Conservation (phyloP, 2,329 filamentous ascomycete genomes). For the Colletotrichum costaricense region DNA sequence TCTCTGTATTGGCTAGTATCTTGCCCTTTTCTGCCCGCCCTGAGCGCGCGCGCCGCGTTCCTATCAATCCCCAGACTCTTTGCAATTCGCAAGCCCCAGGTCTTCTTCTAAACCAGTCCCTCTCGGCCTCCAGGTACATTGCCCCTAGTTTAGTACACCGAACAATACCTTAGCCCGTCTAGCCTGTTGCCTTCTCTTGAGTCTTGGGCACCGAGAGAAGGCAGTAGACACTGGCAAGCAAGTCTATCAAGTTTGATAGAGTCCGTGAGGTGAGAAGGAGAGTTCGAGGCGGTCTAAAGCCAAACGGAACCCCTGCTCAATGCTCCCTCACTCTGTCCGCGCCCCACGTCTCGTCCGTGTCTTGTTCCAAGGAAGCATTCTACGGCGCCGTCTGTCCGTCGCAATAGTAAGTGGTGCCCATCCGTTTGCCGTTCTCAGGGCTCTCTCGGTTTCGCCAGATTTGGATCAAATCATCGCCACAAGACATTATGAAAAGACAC, state of each 20-base stretch:
- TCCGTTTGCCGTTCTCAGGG: slow-evolving; percentile 1
- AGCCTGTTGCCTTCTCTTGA: not conserved
- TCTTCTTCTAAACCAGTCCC: not conserved
- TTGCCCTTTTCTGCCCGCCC: not conserved
- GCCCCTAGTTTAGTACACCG: slow-evolving; percentile 14
- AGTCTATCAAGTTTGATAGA: slow-evolving; percentile 27
- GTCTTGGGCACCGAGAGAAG: not conserved
- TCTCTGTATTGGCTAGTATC: not conserved
- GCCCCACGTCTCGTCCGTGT: slow-evolving; percentile 13
- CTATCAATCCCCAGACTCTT: not conserved
- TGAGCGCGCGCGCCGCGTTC: not conserved
- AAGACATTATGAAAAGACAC: slow-evolving; percentile 5
- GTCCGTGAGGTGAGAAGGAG: slow-evolving; percentile 25
- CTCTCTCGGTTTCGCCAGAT: slow-evolving; percentile 4
- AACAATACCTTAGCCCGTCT: slow-evolving; percentile 17
- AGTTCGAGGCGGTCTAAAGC: slow-evolving; percentile 34
- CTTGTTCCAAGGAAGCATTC: slow-evolving; percentile 25
- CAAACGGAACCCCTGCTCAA: slow-evolving; percentile 31
- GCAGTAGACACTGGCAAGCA: not conserved
- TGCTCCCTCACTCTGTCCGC: slow-evolving; percentile 7
- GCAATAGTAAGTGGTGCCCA: not conserved
- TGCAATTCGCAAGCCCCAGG: not conserved
- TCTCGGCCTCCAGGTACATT: slow-evolving; percentile 7
- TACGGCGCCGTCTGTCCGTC: slow-evolving; percentile 15
- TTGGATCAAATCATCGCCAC: slow-evolving; percentile 17